These are phyloP conservation scores for Cantharellus cinnabarinus DNA, from an alignment of 768 basidiomycete genomes.

Conservation along the genomic window DNA sequence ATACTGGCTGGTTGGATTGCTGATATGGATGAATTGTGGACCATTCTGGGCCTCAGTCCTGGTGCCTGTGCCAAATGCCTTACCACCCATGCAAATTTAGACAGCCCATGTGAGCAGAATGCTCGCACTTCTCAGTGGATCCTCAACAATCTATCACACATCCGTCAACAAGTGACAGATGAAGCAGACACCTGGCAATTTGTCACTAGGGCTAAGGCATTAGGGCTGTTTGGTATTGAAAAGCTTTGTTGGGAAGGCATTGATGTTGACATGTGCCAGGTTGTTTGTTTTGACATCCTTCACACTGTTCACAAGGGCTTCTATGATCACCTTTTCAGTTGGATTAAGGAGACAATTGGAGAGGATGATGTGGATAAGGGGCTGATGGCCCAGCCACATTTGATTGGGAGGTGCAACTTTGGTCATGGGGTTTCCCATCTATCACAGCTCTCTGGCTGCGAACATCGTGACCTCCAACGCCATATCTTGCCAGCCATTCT, in stretches of 20 bases:
- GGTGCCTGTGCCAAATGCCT: slow-evolving; percentile 3
- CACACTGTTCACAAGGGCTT: slow-evolving; percentile 23
- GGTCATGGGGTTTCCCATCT: slow-evolving; percentile 1
- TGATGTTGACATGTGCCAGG: slow-evolving; percentile 9
- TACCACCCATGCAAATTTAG: slow-evolving; percentile 4
- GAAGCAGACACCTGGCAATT: slow-evolving; percentile 23
- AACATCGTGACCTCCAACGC: slow-evolving; percentile 14
- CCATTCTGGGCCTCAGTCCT: slow-evolving; percentile 6
- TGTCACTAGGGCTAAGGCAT: slow-evolving; percentile 16
- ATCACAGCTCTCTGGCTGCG: slow-evolving; percentile 3
- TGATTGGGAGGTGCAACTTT: slow-evolving; percentile 5
- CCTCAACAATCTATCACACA: neutral
- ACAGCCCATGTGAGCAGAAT: slow-evolving; percentile 1
- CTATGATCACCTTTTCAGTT: slow-evolving; percentile 21
- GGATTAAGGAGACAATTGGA: slow-evolving; percentile 13
- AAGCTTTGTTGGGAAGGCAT: slow-evolving; percentile 13
- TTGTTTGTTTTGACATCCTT: slow-evolving; percentile 24
- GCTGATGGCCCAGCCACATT: slow-evolving; percentile 9
- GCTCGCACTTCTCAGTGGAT: neutral
- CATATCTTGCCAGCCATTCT: slow-evolving; percentile 18
- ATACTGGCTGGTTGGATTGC: slow-evolving; percentile 17
- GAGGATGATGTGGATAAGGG: slow-evolving; percentile 9
- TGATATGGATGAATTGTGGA: slow-evolving; percentile 1
- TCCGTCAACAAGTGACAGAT: slow-evolving; percentile 15
- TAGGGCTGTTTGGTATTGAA: slow-evolving; percentile 12